Evolutionary conservation across 2,329 filamentous ascomycete genomes (phyloP), one percentile per base, ranked within the genome.

Genomic region (Zymoseptoria pseudotritici): DNA sequence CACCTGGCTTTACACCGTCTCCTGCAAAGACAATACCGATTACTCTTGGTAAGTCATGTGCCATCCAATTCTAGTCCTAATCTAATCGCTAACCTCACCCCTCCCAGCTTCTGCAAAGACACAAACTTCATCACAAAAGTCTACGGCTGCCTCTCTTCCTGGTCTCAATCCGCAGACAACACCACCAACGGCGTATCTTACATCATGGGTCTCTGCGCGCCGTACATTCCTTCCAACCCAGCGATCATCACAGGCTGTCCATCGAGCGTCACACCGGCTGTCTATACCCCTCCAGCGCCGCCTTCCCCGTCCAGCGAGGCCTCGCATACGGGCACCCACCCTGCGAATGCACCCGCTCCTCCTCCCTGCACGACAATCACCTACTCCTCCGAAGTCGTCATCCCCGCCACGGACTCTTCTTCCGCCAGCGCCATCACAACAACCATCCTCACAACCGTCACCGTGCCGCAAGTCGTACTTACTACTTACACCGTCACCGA

Each of bases 161-260:
- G 91, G 82, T 88, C 86, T 65, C 81, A 82, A 61, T 82, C 82
- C 61, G 82, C 86, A 62, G 79, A 83, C 53, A 83, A 89, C 72
- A 81, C 93, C 67, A 80, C 84, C 58, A 77, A 85, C 68, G 90
- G 91, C 62, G 82, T 94, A 61, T 83, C 83, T 69, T 96, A 90
- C 84, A 88, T 97, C 81, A 87, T 92, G 76, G 92, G 92, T 74
- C 90, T 97, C 77, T 97, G 93, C 79, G 91, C 89, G 60, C 78
- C 82, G 57, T 87, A 87, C 76, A 82, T 90, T 42, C 79, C 82
- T 17, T 69, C 83, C 72, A 96, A 97, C 83, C 91, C 92, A n/a
- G 89, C 82, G 65, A 89, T 97, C 70, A 84, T 90, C 71, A 95
- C 89, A 55, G 86, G 83, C 64, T 85, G 90, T 67, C 85, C 88